Evolutionary conservation across 2,329 filamentous ascomycete genomes (phyloP), one percentile per base, ranked within the genome.

Genomic region (Fusarium ramigenum): DNA sequence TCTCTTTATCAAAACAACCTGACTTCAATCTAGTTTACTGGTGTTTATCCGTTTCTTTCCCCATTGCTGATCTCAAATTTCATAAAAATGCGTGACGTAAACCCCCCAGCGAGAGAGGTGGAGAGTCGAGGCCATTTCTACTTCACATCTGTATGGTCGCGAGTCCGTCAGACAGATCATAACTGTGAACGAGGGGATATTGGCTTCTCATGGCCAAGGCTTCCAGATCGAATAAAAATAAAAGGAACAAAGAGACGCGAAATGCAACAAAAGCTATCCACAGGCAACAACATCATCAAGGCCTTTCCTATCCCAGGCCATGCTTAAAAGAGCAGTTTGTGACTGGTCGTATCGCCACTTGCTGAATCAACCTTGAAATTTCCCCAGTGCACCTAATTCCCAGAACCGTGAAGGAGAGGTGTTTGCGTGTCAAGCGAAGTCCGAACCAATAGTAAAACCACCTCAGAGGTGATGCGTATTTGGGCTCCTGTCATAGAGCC

Each of bases 291-390:
- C 75, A 60, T 76, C 75, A 74, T 77, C 75, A 74, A 70, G 68
- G 77, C 75, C 72, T 66, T 66, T 73, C 72, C 70, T 69, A 61
- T 73, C 70, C 75, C 74, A 75, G 75, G 66, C 70, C 75, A 67
- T 65, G 59, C 72, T 69, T 75, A 71, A 71, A 75, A 76, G 78
- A 77, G 72, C 72, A 78, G 70, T 76, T 78, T 60, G 76, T 78
- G 79, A 77, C 77, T 79, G 73, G 75, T 78, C 76, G 68, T 79
- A 72, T 78, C 76, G 79, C 77, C 79, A 79, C 78, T 72, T 77
- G 69, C 71, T 74, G 73, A 76, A 79, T 75, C 75, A 78, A 76
- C 77, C 70, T 77, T 77, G 40, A 74, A 74, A 74, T 77, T 74
- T 77, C 72, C 73, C 76, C 75, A 77, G 72, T 78, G 65, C 76